phyloP scores from a whole-genome alignment of 2,329 filamentous ascomycete species.

The Colletotrichum neosansevieriae region DNA sequence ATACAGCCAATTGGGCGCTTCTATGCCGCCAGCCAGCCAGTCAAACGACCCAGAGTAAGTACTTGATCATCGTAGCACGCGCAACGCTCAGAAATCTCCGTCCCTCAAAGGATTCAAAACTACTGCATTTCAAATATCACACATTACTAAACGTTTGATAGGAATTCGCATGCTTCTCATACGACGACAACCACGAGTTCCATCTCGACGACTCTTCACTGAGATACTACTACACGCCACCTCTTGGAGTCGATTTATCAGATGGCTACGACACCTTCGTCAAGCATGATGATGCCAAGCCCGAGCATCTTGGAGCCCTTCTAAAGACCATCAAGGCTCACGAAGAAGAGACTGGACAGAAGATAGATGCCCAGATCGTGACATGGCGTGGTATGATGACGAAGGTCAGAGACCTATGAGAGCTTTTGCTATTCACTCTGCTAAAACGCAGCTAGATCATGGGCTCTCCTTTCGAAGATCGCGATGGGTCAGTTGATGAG shows the following conservation, averaged over 20 bases:
- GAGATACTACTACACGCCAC: constrained; percentile 87
- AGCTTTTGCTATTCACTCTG: neutral
- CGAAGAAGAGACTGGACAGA: constrained; percentile 76
- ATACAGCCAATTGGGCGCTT: constrained; percentile 80
- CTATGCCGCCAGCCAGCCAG: constrained; percentile 73
- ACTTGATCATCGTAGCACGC: neutral
- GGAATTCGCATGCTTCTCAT: constrained; percentile 96
- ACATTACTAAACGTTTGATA: constrained; percentile 48
- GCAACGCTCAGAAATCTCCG: too few species aligned
- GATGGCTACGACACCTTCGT: constrained; percentile 85
- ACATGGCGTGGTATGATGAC: constrained; percentile 99
- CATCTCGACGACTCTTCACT: constrained; percentile 82
- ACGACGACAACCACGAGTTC: constrained; percentile 85
- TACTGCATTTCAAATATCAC: neutral
- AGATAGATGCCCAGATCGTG: constrained; percentile 81
- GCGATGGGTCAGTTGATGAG: constrained; percentile 73
- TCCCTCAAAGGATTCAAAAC: too few species aligned
- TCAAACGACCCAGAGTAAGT: constrained; percentile 79
- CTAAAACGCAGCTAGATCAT: constrained; percentile 73
- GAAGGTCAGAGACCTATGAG: constrained; percentile 70
- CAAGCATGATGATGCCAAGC: constrained; percentile 83
- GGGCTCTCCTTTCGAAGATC: constrained; percentile 83
- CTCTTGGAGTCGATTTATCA: constrained; percentile 78
- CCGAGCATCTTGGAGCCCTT: constrained; percentile 89
- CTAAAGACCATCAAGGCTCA: constrained; percentile 79